Evolutionary conservation across 345 rosid genomes (phyloP).

Genomic region (Eucalyptus erythrocorys): DNA sequence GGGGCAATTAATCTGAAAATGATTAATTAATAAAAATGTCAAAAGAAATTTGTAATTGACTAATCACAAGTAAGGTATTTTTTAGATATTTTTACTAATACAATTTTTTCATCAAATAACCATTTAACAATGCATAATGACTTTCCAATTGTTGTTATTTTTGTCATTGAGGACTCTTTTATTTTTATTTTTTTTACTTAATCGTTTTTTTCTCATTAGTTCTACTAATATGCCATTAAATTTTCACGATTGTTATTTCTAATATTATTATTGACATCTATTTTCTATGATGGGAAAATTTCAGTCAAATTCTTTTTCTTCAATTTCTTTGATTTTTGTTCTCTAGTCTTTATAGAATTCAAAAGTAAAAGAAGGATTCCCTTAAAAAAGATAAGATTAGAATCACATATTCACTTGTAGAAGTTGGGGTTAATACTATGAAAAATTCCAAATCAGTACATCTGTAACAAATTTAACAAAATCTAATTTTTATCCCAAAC

Average conservation of each 20-base stretch:
- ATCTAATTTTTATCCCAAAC: too few relatives aligned
- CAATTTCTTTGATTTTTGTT: background rate
- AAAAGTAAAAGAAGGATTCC: accelerated
- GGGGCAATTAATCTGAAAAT: background rate
- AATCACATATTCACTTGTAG: background rate
- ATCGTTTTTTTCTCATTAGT: background rate
- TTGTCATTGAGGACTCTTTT: background rate
- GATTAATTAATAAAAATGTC: background rate
- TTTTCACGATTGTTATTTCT: background rate
- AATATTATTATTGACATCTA: background rate
- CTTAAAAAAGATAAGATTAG: background rate
- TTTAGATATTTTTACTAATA: background rate
- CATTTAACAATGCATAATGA: background rate
- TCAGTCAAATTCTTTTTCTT: background rate
- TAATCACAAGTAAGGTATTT: background rate
- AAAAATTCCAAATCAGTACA: accelerated
- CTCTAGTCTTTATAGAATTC: accelerated
- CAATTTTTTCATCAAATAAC: background rate
- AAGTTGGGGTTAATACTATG: background rate
- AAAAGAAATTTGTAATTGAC: background rate
- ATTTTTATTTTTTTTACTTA: background rate
- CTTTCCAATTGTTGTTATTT: background rate
- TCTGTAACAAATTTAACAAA: background rate
- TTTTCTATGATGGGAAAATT: background rate
- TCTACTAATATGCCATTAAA: background rate